Percentiles rank a stretch among this genome's conserved stretches.
phyloP scores from a whole-genome alignment of 768 basidiomycete species.

The Amyloporia xantha region DNA sequence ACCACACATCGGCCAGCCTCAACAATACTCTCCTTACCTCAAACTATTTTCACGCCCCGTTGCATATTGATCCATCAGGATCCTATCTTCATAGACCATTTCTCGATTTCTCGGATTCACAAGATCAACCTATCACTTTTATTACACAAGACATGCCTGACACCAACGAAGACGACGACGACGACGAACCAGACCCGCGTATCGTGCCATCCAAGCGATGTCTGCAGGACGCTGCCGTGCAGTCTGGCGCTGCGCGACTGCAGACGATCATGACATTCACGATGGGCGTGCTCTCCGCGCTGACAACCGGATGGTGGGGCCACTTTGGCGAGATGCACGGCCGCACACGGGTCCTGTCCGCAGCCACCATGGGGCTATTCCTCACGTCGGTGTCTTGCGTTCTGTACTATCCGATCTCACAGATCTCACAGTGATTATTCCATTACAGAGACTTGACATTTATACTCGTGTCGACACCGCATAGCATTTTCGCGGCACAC shows the following conservation, averaged over 20 bases:
- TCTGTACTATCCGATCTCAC: too few species aligned
- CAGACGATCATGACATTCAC: constrained; percentile 72
- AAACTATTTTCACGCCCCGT: neutral
- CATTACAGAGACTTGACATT: constrained; percentile 67
- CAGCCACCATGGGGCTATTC: constrained; percentile 63
- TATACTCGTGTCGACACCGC: constrained; percentile 67
- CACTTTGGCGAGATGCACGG: constrained; percentile 71
- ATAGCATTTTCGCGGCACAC: constrained; percentile 51
- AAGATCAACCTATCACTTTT: neutral
- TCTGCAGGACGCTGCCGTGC: constrained; percentile 47
- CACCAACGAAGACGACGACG: constrained; percentile 18
- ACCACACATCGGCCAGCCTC: constrained; percentile 25
- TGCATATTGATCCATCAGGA: constrained; percentile 8
- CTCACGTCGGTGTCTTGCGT: constrained; percentile 51
- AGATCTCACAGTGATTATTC: constrained; percentile 2
- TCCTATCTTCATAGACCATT: constrained; percentile 11
- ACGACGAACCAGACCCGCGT: constrained; percentile 34
- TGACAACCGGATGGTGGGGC: constrained; percentile 87
- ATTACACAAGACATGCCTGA: constrained; percentile 8
- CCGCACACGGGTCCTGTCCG: constrained; percentile 64
- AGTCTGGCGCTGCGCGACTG: constrained; percentile 63
- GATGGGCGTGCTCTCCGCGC: constrained; percentile 73
- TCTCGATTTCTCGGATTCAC: constrained; percentile 6
- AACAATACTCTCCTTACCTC: constrained; percentile 4
- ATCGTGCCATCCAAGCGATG: constrained; percentile 33